Base-by-base conservation (phyloP, 176 grass and related monocot species). In the Ensete ventricosum region DNA sequence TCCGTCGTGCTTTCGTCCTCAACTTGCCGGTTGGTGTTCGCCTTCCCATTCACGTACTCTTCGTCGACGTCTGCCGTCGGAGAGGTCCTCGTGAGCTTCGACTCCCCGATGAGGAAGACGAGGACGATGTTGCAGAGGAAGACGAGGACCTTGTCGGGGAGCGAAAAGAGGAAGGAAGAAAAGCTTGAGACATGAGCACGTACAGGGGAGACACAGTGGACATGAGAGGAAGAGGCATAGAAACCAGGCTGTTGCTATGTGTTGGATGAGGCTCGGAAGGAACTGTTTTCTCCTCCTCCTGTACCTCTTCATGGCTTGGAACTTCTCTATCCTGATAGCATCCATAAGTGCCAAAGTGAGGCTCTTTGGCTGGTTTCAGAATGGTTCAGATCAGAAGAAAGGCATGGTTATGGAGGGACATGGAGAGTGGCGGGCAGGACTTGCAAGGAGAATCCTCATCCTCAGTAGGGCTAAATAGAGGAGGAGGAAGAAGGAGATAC, bases 221-320 rank as follows among this genome's bases (percentile, higher is more conserved):
- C 72, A 26, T 4, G 72, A 73, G 21, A 73, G 72, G 53, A 73
- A 73, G 52, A 73, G 52, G 71, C 52, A 52, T 1, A 73, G 23
- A 59, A 87, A 83, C 23, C 78, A 53, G 52, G 79, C 73, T 68
- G 70, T 82, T 21, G 84, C 23, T 53, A 85, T n/a, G 83, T 84
- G 89, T n/a, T 74, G 54, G 16, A 66, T 48, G 66, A 94, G 67
- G 72, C 73, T 51, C 79, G 80, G 80, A 62, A 87, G 26, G 43
- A 78, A 19, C 49, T 69, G 69, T 50, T 50, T 78, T 82, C 78
- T 89, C 34, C 75, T 89, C 34, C 75, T 87, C 50, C 8, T 90
- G 82, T 81, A 91, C 88, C 83, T 99, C 74, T 85, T 89, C 82
- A 89, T 86, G 76, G 84, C 81, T 62, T 66, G 86, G 53, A 94